phyloP scores from a whole-genome alignment of 768 basidiomycete genomes.

The Phaffia australis region DNA sequence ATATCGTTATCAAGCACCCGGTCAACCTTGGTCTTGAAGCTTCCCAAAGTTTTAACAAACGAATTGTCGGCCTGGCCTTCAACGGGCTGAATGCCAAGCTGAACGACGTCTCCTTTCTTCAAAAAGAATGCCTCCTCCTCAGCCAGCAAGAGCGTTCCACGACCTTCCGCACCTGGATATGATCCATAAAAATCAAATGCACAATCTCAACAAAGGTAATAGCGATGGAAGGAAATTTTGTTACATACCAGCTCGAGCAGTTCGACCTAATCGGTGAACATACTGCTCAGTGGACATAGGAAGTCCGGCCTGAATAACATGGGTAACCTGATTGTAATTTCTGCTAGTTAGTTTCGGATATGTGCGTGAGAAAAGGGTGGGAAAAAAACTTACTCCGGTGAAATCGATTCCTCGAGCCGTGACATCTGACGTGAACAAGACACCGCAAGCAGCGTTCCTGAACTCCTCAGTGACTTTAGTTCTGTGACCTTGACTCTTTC shows the following conservation, averaged over 20 bases:
- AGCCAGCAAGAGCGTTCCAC: slow-evolving; percentile 50
- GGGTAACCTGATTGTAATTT: slow-evolving; percentile 34
- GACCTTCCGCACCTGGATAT: slow-evolving; percentile 36
- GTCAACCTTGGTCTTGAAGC: slow-evolving; percentile 27
- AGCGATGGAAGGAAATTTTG: too few species aligned
- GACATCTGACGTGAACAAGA: slow-evolving; percentile 41
- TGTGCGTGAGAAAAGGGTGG: too few species aligned
- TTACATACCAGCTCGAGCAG: slow-evolving; percentile 38
- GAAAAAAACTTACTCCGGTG: slow-evolving; percentile 43
- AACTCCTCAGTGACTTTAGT: slow-evolving; percentile 43
- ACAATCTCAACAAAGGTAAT: too few species aligned
- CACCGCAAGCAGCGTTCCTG: slow-evolving; percentile 19
- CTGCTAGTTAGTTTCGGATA: too few species aligned
- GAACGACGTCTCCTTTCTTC: slow-evolving; percentile 38
- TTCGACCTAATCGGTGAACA: slow-evolving; percentile 42
- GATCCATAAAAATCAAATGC: too few species aligned
- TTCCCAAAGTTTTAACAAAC: background rate
- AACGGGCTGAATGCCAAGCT: slow-evolving; percentile 40
- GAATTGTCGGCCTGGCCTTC: slow-evolving; percentile 30
- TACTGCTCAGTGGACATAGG: slow-evolving; percentile 40
- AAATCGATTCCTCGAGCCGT: slow-evolving; percentile 57
- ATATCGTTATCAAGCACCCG: slow-evolving; percentile 36
- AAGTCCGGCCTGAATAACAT: slow-evolving; percentile 47
- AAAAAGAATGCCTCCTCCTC: slow-evolving; percentile 48
- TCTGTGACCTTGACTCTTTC: slow-evolving; percentile 47